Evolutionary conservation across 768 basidiomycete species (phyloP).

Genomic region (Russula sp.): DNA sequence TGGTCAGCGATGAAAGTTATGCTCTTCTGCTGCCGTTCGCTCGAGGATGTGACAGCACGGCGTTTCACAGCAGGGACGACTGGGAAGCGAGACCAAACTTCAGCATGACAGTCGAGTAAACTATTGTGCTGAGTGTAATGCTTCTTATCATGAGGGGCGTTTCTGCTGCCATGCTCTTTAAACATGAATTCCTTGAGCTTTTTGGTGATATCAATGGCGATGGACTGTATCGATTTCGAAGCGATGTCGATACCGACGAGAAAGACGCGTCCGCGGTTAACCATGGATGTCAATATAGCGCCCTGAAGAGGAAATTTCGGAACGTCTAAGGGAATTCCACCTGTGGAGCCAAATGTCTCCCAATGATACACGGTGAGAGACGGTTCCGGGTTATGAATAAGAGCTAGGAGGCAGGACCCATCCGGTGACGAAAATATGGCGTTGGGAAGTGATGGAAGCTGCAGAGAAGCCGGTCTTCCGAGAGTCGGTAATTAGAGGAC

Average conservation of each 20-base stretch:
- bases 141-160: conserved; percentile 15
- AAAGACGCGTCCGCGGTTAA: conserved; percentile 38
- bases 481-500: not conserved
- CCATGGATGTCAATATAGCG: conserved; percentile 41
- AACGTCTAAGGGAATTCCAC: conserved; percentile 38
- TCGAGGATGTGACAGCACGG: conserved; percentile 14
- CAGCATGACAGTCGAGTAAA: conserved; percentile 12
- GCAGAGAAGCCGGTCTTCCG: conserved; percentile 40
- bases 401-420: conserved; percentile 45
- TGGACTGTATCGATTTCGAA: conserved; percentile 35
- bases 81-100: conserved; percentile 15
- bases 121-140: conserved; percentile 36
- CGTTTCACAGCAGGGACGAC: conserved; percentile 18
- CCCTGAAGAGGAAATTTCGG: conserved; percentile 26
- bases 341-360: conserved; percentile 48
- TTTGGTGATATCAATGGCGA: conserved; percentile 47
- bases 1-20: conserved; percentile 42
- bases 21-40: conserved; percentile 30
- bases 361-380: conserved; percentile 45
- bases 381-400: conserved; percentile 6
- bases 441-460: conserved; percentile 33
- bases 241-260: conserved; percentile 37
- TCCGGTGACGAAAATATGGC: conserved; percentile 45
- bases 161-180: conserved; percentile 35
- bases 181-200: conserved; percentile 53